phyloP scores from a whole-genome alignment of 2,329 filamentous ascomycete genomes.

The Endothia cerciana region DNA sequence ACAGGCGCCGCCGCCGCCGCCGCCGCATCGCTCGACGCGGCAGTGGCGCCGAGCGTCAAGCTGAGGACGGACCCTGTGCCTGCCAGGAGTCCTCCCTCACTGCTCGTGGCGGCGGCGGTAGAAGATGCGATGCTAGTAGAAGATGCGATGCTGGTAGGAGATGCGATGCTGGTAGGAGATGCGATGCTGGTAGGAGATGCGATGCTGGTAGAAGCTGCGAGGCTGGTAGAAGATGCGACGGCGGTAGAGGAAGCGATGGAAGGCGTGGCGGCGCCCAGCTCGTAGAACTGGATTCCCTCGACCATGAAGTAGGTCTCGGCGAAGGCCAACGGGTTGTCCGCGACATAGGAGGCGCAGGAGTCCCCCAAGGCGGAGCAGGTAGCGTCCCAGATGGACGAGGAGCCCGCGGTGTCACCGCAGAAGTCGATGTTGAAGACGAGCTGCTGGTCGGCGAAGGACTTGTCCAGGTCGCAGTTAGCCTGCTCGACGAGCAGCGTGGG shows the following conservation, averaged over 20 bases:
- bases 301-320: slow-evolving; percentile 51
- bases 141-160: neutral
- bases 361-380: slow-evolving; percentile 36
- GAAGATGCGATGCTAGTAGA: neutral
- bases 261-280: slow-evolving; percentile 29
- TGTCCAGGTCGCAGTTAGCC: slow-evolving; percentile 63
- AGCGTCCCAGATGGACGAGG: slow-evolving; percentile 35
- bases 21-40: slow-evolving; percentile 6
- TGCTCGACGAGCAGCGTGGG: slow-evolving; percentile 66
- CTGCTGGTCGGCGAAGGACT: slow-evolving; percentile 67
- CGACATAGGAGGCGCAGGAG: slow-evolving; percentile 44
- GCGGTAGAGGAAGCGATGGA: slow-evolving; percentile 16
- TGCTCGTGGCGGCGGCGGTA: slow-evolving; percentile 12
- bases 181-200: slow-evolving; percentile 10
- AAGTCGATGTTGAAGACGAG: slow-evolving; percentile 77
- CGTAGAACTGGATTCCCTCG: slow-evolving; percentile 41
- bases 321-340: slow-evolving; percentile 42
- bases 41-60: slow-evolving; percentile 17
- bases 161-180: neutral
- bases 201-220: neutral
- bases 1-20: too few relatives aligned
- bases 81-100: slow-evolving; percentile 11
- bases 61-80: slow-evolving; percentile 22
- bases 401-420: slow-evolving; percentile 71
- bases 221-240: slow-evolving; percentile 17